These are phyloP conservation scores for Coelastrella sp. DNA, from an alignment of 139 green algal genomes.

Conservation along the genomic window DNA sequence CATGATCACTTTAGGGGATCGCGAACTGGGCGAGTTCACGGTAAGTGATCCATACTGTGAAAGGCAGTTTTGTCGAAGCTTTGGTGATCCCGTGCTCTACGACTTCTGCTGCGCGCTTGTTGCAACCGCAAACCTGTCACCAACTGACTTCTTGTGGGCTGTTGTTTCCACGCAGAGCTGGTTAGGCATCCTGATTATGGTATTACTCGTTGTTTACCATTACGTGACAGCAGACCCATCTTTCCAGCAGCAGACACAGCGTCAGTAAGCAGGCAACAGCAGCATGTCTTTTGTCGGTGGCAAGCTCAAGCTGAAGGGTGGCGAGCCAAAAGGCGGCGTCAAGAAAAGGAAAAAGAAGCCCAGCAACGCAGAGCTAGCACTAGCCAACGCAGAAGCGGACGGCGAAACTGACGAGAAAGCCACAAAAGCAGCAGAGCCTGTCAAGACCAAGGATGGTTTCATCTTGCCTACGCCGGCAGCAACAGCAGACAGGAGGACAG, in stretches of 20 bases:
- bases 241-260: constrained; percentile 27
- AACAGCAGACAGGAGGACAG: constrained; percentile 80
- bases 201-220: constrained; percentile 85
- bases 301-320: constrained; percentile 93
- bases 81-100: too few species aligned
- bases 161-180: constrained; percentile 67
- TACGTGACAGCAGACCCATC: constrained; percentile 64
- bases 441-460: constrained; percentile 58
- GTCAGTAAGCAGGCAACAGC: constrained; percentile 12
- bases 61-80: too few species aligned
- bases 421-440: not conserved
- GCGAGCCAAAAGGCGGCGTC: constrained; percentile 58
- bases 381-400: not conserved
- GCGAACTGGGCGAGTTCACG: constrained; percentile 72
- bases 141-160: constrained; percentile 20
- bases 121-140: not conserved
- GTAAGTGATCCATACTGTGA: constrained; percentile 52
- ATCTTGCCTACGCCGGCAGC: constrained; percentile 50
- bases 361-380: constrained; percentile 36
- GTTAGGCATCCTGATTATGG: constrained; percentile 80
- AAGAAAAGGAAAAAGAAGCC: constrained; percentile 91
- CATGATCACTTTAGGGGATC: constrained; percentile 72
- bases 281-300: constrained; percentile 83
- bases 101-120: not conserved
- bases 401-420: not conserved